Evolutionary conservation across 2,329 filamentous ascomycete genomes (phyloP).

Genomic region (Hirsutella minnesotensis): DNA sequence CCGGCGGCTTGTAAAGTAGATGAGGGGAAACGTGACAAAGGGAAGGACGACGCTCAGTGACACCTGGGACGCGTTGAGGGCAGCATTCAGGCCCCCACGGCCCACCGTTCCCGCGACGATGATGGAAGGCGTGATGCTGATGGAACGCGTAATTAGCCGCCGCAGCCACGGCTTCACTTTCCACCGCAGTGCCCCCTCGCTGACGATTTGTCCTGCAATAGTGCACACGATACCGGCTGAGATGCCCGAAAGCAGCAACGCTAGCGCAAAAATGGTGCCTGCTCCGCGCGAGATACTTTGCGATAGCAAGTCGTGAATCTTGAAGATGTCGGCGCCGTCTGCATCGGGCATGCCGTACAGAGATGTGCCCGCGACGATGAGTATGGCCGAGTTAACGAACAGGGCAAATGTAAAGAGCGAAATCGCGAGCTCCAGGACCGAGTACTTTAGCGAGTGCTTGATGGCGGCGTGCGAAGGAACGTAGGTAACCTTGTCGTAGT

Average conservation of each 20-base stretch:
- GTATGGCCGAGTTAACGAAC: constrained; percentile 73
- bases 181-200: constrained; percentile 72
- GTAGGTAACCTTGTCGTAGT: constrained; percentile 45
- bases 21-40: constrained; percentile 70
- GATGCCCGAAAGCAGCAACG: constrained; percentile 67
- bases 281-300: constrained; percentile 59
- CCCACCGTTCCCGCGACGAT: constrained; percentile 75
- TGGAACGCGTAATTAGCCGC: constrained; percentile 62
- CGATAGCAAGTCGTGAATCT: constrained; percentile 64
- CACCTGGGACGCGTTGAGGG: constrained; percentile 68
- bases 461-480: constrained; percentile 63
- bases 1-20: constrained; percentile 72
- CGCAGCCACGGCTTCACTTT: constrained; percentile 65
- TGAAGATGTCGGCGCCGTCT: constrained; percentile 64
- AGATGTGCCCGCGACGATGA: constrained; percentile 70
- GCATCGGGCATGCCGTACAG: constrained; percentile 54
- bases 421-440: constrained; percentile 55
- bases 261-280: constrained; percentile 74
- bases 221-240: constrained; percentile 82
- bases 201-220: constrained; percentile 81
- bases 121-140: constrained; percentile 73
- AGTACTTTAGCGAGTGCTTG: constrained; percentile 60
- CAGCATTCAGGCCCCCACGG: constrained; percentile 53
- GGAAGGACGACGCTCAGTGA: constrained; percentile 68
- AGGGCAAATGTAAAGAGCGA: constrained; percentile 74